These are phyloP conservation scores for Blastomyces silverae DNA, from an alignment of 2,329 filamentous ascomycete species.

Conservation along the genomic window DNA sequence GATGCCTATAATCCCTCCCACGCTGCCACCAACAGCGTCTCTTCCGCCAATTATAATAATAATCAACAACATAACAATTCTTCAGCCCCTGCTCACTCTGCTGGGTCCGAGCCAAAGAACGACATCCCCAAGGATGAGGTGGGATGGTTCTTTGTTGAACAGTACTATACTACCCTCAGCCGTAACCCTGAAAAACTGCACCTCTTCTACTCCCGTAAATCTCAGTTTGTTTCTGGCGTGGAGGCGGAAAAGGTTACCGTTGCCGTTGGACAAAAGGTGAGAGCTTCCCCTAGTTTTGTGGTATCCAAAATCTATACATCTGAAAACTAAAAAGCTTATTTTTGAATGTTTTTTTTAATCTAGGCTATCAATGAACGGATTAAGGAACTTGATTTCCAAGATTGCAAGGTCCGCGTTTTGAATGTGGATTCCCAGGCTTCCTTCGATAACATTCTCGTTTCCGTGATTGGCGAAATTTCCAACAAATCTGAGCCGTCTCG, in stretches of 20 bases:
- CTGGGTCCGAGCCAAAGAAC: constrained; percentile 35
- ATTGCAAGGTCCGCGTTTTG: constrained; percentile 96
- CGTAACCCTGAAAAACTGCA: constrained; percentile 88
- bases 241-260: constrained; percentile 86
- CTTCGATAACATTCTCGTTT: constrained; percentile 88
- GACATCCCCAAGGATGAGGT: constrained; percentile 78
- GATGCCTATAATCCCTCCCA: constrained; percentile 35
- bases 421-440: constrained; percentile 97
- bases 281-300: constrained; percentile 32
- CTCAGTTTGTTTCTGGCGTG: constrained; percentile 85
- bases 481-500: constrained; percentile 86
- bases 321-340: constrained; percentile 9
- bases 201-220: constrained; percentile 94
- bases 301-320: neutral
- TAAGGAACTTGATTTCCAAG: constrained; percentile 85
- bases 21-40: constrained; percentile 31
- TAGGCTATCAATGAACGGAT: constrained; percentile 93
- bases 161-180: constrained; percentile 97
- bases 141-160: constrained; percentile 98
- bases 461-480: constrained; percentile 96
- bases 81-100: constrained; percentile 36
- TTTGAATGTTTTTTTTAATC: constrained; percentile 20
- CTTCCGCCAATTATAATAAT: constrained; percentile 24
- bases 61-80: constrained; percentile 29
- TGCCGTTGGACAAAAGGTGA: constrained; percentile 78